Percentiles rank a stretch among this genome's conserved stretches.
Conservation (phyloP, 106 monocot species). For the Dioscorea dumetorum region DNA sequence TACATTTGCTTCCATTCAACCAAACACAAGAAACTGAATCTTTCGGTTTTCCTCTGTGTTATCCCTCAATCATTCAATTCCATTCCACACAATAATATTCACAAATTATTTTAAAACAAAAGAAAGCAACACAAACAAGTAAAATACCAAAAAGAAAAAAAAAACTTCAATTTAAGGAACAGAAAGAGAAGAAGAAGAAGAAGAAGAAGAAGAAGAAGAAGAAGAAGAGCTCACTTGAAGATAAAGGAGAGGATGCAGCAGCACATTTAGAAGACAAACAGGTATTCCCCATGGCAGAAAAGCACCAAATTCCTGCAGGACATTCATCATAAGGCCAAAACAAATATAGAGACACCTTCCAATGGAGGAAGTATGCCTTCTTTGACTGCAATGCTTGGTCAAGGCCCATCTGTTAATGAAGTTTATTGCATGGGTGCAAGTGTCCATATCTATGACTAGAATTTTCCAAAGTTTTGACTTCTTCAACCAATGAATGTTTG, state of each 20-base stretch:
- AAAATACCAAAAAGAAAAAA: too few relatives aligned
- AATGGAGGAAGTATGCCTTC: neutral
- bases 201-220: neutral
- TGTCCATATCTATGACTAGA: too few relatives aligned
- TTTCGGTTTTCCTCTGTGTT: too few relatives aligned
- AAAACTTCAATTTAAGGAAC: too few relatives aligned
- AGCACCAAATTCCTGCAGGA: neutral
- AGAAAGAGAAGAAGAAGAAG: neutral
- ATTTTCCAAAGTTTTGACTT: too few relatives aligned
- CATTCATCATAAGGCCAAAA: neutral
- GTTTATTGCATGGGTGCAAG: too few relatives aligned
- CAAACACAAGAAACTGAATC: too few relatives aligned
- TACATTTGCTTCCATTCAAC: too few relatives aligned
- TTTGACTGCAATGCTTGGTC: constrained; percentile 2
- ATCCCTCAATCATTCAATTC: too few relatives aligned
- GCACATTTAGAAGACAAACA: constrained; percentile 23
- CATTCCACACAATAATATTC: neutral
- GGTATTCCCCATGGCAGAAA: constrained; percentile 32
- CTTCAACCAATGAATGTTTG: too few relatives aligned
- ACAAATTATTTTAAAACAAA: neutral
- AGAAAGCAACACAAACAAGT: neutral
- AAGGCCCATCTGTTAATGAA: neutral
- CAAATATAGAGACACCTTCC: too few relatives aligned
- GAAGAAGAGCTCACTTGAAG: constrained; percentile 15
- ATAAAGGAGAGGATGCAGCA: constrained; percentile 23